These are phyloP conservation scores for Symmetrospora coprosmae DNA, from an alignment of 768 basidiomycete species.

Conservation along the genomic window DNA sequence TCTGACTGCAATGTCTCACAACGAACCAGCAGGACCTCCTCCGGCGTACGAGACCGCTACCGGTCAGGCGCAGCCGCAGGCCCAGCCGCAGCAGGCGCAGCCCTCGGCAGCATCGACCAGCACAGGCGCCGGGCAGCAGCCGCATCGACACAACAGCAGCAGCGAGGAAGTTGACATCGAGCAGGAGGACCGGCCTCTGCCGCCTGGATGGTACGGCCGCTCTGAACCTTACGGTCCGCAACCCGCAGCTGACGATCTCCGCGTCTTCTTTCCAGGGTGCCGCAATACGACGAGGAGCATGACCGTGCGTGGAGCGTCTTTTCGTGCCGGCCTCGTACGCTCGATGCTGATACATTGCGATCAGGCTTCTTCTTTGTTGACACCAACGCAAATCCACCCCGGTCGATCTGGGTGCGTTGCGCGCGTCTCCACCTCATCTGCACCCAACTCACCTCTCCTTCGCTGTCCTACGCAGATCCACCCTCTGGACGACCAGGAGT, in stretches of 20 bases:
- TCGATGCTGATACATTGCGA: background rate
- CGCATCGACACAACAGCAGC: background rate
- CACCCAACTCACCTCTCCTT: no score
- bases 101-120: background rate
- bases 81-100: background rate
- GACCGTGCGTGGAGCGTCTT: background rate
- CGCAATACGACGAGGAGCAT: background rate
- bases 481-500: conserved; percentile 16
- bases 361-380: conserved; percentile 17
- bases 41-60: background rate
- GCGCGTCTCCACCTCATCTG: no score
- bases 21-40: background rate
- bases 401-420: conserved; percentile 15
- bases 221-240: no score
- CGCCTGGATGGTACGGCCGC: conserved; percentile 17
- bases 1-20: background rate
- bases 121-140: background rate
- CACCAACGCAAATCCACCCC: background rate
- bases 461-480: no score
- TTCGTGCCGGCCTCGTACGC: background rate
- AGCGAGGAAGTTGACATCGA: conserved; percentile 3
- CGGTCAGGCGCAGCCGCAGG: background rate
- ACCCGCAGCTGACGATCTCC: no score
- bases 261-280: no score
- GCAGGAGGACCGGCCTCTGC: conserved; percentile 7